Evolutionary conservation across 176 grass and related monocot species (phyloP).

Genomic region (Cenchrus purpureus): DNA sequence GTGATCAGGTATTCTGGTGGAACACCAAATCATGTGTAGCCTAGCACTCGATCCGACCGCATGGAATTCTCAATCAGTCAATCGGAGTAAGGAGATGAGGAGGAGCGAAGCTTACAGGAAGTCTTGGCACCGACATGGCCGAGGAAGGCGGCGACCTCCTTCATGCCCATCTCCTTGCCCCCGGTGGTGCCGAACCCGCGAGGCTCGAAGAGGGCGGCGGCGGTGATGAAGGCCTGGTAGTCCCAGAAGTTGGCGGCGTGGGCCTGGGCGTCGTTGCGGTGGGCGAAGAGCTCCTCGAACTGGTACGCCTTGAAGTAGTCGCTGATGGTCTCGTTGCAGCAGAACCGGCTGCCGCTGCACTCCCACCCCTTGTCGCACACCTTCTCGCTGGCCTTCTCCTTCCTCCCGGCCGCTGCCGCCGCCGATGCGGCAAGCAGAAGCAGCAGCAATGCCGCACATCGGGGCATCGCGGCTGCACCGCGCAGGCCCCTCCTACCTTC

Average conservation of each 20-base stretch:
- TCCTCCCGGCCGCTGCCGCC: slow-evolving; percentile 27
- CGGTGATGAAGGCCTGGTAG: slow-evolving; percentile 80
- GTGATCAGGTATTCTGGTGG: not conserved
- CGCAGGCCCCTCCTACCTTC: not conserved
- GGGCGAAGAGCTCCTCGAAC: slow-evolving; percentile 91
- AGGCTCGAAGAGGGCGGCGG: slow-evolving; percentile 67
- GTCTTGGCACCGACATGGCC: slow-evolving; percentile 86
- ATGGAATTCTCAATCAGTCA: not conserved
- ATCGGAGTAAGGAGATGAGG: not conserved
- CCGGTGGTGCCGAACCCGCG: slow-evolving; percentile 89
- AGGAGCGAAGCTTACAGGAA: slow-evolving; percentile 52
- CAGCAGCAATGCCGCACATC: slow-evolving; percentile 38
- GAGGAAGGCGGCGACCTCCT: slow-evolving; percentile 91
- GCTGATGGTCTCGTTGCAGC: slow-evolving; percentile 82
- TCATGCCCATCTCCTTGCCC: slow-evolving; percentile 62
- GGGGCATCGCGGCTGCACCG: slow-evolving; percentile 17
- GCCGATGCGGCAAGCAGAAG: slow-evolving; percentile 21
- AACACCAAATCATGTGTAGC: not conserved
- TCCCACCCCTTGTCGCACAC: slow-evolving; percentile 87
- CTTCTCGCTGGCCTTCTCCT: slow-evolving; percentile 42
- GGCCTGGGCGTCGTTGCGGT: slow-evolving; percentile 53
- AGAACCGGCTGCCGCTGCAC: slow-evolving; percentile 77
- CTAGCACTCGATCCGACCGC: not conserved
- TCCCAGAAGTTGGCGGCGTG: slow-evolving; percentile 82
- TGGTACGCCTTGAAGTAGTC: slow-evolving; percentile 86